These are phyloP conservation scores for Salvia splendens DNA, from an alignment of 257 asterid genomes.

Conservation along the genomic window DNA sequence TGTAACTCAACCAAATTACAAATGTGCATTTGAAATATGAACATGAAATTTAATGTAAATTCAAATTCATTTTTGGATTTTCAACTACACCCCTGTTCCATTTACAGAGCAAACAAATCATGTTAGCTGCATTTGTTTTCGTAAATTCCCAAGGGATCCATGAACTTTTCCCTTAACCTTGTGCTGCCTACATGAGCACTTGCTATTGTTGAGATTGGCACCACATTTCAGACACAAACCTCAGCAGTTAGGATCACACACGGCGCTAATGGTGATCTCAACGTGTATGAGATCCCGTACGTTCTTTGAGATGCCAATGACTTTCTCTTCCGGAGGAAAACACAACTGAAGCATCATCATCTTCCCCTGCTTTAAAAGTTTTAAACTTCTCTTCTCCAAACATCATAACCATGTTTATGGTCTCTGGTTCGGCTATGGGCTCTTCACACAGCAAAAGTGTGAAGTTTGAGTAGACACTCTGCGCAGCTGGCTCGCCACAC, in stretches of 20 bases:
- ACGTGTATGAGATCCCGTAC: constrained; percentile 82
- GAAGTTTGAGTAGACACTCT: constrained; percentile 71
- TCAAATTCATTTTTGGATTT: too few species aligned
- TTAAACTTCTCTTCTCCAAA: constrained; percentile 51
- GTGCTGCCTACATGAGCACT: constrained; percentile 48
- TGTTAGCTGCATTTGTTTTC: constrained; percentile 65
- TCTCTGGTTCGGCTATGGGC: constrained; percentile 65
- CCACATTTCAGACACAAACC: constrained; percentile 82
- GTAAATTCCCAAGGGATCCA: constrained; percentile 72
- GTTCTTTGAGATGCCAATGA: constrained; percentile 77
- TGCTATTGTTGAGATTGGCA: constrained; percentile 57
- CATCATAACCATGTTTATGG: constrained; percentile 53
- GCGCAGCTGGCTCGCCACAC: constrained; percentile 85
- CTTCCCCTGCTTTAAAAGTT: constrained; percentile 35
- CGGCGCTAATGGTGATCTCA: constrained; percentile 76
- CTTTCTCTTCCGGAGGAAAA: constrained; percentile 61
- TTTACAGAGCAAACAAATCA: constrained; percentile 24
- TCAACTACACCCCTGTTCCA: too few species aligned
- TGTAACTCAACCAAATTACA: too few species aligned
- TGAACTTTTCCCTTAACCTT: constrained; percentile 42
- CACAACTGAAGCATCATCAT: constrained; percentile 54
- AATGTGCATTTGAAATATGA: too few species aligned
- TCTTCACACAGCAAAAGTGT: constrained; percentile 65
- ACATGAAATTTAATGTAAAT: too few species aligned
- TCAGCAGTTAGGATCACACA: constrained; percentile 69